Evolutionary conservation across 768 basidiomycete species (phyloP).

Genomic region (Podaxis sp.): DNA sequence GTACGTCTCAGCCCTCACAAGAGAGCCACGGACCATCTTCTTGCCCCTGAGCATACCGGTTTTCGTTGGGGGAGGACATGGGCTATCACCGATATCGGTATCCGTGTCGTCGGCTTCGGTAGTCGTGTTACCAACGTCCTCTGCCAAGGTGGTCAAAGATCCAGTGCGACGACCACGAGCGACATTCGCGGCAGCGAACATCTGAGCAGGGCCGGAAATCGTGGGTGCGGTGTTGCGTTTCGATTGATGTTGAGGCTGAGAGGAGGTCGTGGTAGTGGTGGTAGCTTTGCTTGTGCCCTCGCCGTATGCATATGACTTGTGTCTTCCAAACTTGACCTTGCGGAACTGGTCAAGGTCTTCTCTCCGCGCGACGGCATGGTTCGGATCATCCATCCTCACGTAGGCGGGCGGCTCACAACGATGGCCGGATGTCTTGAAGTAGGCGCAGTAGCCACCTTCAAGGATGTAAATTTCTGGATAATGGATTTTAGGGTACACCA

Average conservation of each 20-base stretch:
- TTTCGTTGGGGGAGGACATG: constrained; percentile 80
- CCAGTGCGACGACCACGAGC: constrained; percentile 64
- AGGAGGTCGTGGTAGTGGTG: constrained; percentile 25
- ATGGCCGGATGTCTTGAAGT: constrained; percentile 65
- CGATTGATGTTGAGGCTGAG: constrained; percentile 40
- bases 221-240: constrained; percentile 71
- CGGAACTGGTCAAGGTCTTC: constrained; percentile 93
- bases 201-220: constrained; percentile 38
- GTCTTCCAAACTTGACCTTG: constrained; percentile 82
- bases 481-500: constrained; percentile 87
- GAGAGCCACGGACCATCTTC: constrained; percentile 47
- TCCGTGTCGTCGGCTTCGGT: constrained; percentile 73
- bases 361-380: constrained; percentile 73
- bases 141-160: constrained; percentile 59
- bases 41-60: constrained; percentile 54
- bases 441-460: constrained; percentile 93
- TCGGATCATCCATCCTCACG: constrained; percentile 94
- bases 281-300: constrained; percentile 53
- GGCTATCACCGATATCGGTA: constrained; percentile 80
- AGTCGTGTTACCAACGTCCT: constrained; percentile 57
- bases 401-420: constrained; percentile 85
- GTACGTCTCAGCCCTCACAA: constrained; percentile 70
- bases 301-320: constrained; percentile 93
- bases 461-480: constrained; percentile 97
- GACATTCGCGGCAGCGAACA: constrained; percentile 71